Percentiles rank a stretch among this genome's conserved stretches.
phyloP scores from a whole-genome alignment of 495 filamentous ascomycete species.

The Sordaria brevicollis region DNA sequence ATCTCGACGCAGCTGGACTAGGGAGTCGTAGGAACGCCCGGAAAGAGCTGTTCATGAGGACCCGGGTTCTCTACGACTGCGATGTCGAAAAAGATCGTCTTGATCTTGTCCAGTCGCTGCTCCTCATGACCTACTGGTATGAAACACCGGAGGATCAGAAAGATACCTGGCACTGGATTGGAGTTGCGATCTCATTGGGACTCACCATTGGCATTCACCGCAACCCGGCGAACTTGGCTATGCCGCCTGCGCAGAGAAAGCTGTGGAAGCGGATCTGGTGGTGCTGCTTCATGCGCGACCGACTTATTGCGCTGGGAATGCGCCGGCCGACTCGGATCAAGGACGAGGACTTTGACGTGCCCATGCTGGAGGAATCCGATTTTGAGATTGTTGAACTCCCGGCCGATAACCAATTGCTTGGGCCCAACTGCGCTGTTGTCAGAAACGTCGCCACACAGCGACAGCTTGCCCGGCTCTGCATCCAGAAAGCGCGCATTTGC shows the following conservation, averaged over 20 bases:
- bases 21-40: slow-evolving; percentile 59
- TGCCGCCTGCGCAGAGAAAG: slow-evolving; percentile 57
- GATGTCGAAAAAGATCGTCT: slow-evolving; percentile 78
- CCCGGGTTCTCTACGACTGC: slow-evolving; percentile 76
- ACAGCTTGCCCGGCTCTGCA: slow-evolving; percentile 74
- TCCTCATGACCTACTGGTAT: slow-evolving; percentile 88
- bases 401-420: slow-evolving; percentile 53
- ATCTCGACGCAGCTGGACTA: slow-evolving; percentile 60
- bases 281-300: slow-evolving; percentile 87
- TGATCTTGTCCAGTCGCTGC: slow-evolving; percentile 68
- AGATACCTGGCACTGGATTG: slow-evolving; percentile 90
- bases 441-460: slow-evolving; percentile 56
- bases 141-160: slow-evolving; percentile 84
- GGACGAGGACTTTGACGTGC: slow-evolving; percentile 80
- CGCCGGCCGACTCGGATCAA: slow-evolving; percentile 80
- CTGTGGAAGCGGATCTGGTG: slow-evolving; percentile 93
- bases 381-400: slow-evolving; percentile 66
- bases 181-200: slow-evolving; percentile 70
- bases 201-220: slow-evolving; percentile 79
- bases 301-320: slow-evolving; percentile 81
- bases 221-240: slow-evolving; percentile 60
- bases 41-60: slow-evolving; percentile 69
- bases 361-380: slow-evolving; percentile 73
- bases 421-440: slow-evolving; percentile 53
- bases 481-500: slow-evolving; percentile 84